Percentiles rank a stretch among this genome's conserved stretches.
phyloP scores from a whole-genome alignment of 2,329 filamentous ascomycete genomes.

The Juglanconis sp. region DNA sequence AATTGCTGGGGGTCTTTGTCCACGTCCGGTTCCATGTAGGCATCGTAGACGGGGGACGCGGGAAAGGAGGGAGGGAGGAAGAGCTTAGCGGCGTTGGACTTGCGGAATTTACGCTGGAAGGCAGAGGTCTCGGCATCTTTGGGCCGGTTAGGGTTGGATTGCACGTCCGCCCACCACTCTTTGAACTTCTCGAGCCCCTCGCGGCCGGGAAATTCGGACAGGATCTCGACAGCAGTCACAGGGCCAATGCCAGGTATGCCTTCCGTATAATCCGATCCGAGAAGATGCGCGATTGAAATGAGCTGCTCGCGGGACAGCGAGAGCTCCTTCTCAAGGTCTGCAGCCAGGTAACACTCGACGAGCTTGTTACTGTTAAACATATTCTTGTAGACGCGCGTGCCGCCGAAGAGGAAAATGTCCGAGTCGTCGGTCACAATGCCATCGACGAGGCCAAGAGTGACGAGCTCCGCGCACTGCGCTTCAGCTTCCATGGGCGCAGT shows the following conservation, averaged over 20 bases:
- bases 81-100: slow-evolving; percentile 73
- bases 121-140: slow-evolving; percentile 59
- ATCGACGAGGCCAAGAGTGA: slow-evolving; percentile 82
- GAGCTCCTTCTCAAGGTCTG: slow-evolving; percentile 84
- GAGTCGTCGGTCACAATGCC: slow-evolving; percentile 97
- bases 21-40: slow-evolving; percentile 84
- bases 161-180: slow-evolving; percentile 83
- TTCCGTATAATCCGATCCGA: slow-evolving; percentile 94
- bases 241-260: slow-evolving; percentile 88
- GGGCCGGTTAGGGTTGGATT: slow-evolving; percentile 58
- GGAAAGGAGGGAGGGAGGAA: slow-evolving; percentile 83
- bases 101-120: slow-evolving; percentile 85
- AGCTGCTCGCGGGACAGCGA: slow-evolving; percentile 82
- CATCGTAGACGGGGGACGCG: slow-evolving; percentile 70
- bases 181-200: slow-evolving; percentile 69
- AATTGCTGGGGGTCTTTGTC: slow-evolving; percentile 76
- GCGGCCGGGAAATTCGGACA: slow-evolving; percentile 76
- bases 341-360: slow-evolving; percentile 88
- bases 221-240: slow-evolving; percentile 89
- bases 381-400: slow-evolving; percentile 96
- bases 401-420: slow-evolving; percentile 94
- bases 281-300: slow-evolving; percentile 83
- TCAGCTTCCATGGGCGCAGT: slow-evolving; percentile 99
- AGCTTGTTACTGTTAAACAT: slow-evolving; percentile 99
- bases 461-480: slow-evolving; percentile 92